Conservation (phyloP, 2,329 filamentous ascomycete species). For the Exophiala mesophila region DNA sequence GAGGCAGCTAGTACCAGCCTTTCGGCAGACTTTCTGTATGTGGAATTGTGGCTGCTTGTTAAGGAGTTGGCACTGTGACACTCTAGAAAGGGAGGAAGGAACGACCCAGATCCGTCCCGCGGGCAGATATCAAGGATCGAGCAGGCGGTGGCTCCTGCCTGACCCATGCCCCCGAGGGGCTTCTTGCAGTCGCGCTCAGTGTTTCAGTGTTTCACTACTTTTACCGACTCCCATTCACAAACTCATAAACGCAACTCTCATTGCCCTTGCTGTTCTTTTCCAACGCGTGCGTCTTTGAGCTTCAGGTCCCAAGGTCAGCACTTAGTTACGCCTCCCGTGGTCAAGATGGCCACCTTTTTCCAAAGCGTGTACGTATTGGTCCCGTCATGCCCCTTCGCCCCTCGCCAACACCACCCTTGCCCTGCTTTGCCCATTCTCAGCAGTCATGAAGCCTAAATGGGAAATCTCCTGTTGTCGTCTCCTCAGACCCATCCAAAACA, state of each 20-base stretch:
- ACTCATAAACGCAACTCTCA: not conserved
- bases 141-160: no score
- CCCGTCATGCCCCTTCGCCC: slow-evolving; percentile 4
- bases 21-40: no score
- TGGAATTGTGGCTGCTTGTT: no score
- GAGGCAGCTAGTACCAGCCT: no score
- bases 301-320: not conserved
- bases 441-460: slow-evolving; percentile 10
- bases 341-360: slow-evolving; percentile 45
- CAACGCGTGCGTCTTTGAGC: not conserved
- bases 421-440: slow-evolving; percentile 1
- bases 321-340: not conserved
- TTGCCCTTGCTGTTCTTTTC: not conserved
- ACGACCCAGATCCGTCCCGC: no score
- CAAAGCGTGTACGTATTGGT: slow-evolving; percentile 42
- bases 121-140: no score
- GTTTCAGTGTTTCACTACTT: not conserved
- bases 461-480: slow-evolving; percentile 16
- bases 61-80: no score
- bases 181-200: no score
- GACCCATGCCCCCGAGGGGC: no score
- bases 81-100: no score
- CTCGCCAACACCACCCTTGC: slow-evolving; percentile 6
- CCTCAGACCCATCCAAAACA: slow-evolving; percentile 25
- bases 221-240: not conserved